phyloP scores from a whole-genome alignment of 2,329 filamentous ascomycete species.

The Botryotinia globosa region DNA sequence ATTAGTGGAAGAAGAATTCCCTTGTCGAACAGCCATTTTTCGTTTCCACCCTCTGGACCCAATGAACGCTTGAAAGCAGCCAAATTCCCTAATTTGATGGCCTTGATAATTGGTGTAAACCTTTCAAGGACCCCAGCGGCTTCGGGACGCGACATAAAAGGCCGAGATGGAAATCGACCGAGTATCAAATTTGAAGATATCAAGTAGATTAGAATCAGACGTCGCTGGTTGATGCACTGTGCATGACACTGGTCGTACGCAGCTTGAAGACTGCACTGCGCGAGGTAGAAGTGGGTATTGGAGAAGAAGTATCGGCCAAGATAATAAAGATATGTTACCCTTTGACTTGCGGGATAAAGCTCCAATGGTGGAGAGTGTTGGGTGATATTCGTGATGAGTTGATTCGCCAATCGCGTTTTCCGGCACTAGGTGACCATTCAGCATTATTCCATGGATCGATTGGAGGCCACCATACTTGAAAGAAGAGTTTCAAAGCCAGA shows the following conservation, averaged over 20 bases:
- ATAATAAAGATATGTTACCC: conserved; percentile 92
- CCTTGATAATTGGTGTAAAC: conserved; percentile 70
- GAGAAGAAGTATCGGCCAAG: conserved; percentile 87
- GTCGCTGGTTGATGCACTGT: conserved; percentile 72
- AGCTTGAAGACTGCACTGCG: conserved; percentile 69
- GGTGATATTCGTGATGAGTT: conserved; percentile 85
- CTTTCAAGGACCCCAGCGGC: conserved; percentile 60
- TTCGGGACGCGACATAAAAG: conserved; percentile 68
- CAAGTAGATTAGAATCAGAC: conserved; percentile 78
- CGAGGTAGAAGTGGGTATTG: conserved; percentile 77
- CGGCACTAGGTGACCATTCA: conserved; percentile 54
- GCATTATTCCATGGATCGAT: conserved; percentile 19
- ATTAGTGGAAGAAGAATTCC: conserved; percentile 73
- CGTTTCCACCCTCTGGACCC: conserved; percentile 50
- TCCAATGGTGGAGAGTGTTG: conserved; percentile 77
- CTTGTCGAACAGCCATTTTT: conserved; percentile 72
- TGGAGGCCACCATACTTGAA: conserved; percentile 56
- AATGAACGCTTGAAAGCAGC: conserved; percentile 69
- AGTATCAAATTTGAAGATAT: conserved; percentile 80
- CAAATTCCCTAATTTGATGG: conserved; percentile 73
- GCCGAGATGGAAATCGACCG: conserved; percentile 72
- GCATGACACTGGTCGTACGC: conserved; percentile 77
- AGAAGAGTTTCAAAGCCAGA: conserved; percentile 81
- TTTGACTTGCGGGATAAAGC: conserved; percentile 79
- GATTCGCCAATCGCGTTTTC: conserved; percentile 78